Evolutionary conservation across 2,329 filamentous ascomycete genomes (phyloP).

Genomic region (Diaporthe sp.): DNA sequence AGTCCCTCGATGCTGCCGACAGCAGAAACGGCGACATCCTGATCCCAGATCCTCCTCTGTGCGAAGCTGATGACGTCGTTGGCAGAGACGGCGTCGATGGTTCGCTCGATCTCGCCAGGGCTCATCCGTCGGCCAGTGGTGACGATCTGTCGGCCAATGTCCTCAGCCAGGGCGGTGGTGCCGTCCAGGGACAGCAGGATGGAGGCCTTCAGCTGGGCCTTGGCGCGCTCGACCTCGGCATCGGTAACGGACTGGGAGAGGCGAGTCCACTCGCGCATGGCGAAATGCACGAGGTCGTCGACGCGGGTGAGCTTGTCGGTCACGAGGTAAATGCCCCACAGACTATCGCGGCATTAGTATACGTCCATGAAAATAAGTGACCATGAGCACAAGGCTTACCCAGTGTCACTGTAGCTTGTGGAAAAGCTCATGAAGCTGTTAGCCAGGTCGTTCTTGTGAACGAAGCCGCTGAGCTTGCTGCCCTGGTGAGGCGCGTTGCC

Average conservation of each 20-base stretch:
- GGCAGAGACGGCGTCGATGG: slow-evolving; percentile 89
- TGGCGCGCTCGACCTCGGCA: slow-evolving; percentile 96
- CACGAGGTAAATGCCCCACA: slow-evolving; percentile 99
- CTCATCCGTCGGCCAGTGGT: slow-evolving; percentile 93
- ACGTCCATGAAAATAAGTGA: slow-evolving; percentile 1
- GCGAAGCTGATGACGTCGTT: slow-evolving; percentile 99
- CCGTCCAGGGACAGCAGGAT: slow-evolving; percentile 97
- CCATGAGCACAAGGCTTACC: slow-evolving; percentile 71
- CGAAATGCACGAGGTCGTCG: slow-evolving; percentile 98
- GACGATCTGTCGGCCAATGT: slow-evolving; percentile 98
- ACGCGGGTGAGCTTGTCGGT: slow-evolving; percentile 88
- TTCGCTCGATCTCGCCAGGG: slow-evolving; percentile 94
- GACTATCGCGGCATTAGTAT: slow-evolving; percentile 68
- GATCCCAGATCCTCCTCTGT: slow-evolving; percentile 95
- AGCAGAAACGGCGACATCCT: slow-evolving; percentile 93
- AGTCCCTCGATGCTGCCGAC: slow-evolving; percentile 93
- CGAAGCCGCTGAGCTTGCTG: slow-evolving; percentile 95
- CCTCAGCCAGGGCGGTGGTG: slow-evolving; percentile 96
- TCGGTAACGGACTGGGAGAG: slow-evolving; percentile 89
- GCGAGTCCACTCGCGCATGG: slow-evolving; percentile 97
- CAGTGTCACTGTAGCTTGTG: slow-evolving; percentile 99
- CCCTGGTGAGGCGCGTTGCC: slow-evolving; percentile 97
- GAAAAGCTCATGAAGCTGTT: slow-evolving; percentile 99
- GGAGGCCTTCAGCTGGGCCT: slow-evolving; percentile 98
- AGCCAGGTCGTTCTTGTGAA: slow-evolving; percentile 94